A percentile compares a stretch with the other conserved stretches of the same genome.
Conservation (phyloP, 1,284 basidiomycete species). For the Moesziomyces globuligerus region DNA sequence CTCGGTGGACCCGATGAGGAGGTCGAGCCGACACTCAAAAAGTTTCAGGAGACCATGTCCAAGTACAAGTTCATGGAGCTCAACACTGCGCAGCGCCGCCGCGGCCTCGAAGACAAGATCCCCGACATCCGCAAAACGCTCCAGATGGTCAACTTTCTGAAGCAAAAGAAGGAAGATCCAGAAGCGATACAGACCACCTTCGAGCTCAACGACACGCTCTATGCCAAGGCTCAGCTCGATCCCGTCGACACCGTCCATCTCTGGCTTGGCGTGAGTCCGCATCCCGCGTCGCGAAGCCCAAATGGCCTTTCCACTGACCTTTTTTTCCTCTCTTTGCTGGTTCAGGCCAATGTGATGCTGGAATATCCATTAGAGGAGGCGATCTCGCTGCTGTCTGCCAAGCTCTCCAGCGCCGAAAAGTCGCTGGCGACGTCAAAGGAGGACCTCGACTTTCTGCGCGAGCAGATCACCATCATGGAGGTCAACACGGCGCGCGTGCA, state of each 20-base stretch:
- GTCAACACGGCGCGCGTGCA: constrained; percentile 96
- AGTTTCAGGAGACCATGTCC: constrained; percentile 93
- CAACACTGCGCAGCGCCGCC: constrained; percentile 81
- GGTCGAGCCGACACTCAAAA: constrained; percentile 80
- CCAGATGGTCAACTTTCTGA: constrained; percentile 83
- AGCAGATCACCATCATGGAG: constrained; percentile 97
- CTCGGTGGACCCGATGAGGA: constrained; percentile 82
- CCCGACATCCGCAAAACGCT: constrained; percentile 95
- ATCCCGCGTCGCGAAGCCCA: not conserved
- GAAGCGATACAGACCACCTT: constrained; percentile 85
- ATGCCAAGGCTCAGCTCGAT: constrained; percentile 86
- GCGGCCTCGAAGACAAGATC: constrained; percentile 89
- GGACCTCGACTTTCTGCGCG: constrained; percentile 91
- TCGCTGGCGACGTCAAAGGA: constrained; percentile 79
- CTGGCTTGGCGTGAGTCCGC: constrained; percentile 89
- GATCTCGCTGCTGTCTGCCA: constrained; percentile 78
- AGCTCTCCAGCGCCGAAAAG: constrained; percentile 80
- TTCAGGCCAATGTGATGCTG: constrained; percentile 82
- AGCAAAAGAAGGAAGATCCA: constrained; percentile 68
- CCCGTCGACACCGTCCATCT: constrained; percentile 89
- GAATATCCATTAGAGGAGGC: constrained; percentile 89
- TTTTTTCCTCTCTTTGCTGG: not conserved
- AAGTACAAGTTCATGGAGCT: constrained; percentile 99
- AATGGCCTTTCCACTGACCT: not conserved
- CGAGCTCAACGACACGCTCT: constrained; percentile 95